Evolutionary conservation across 2,329 filamentous ascomycete species (phyloP).

Genomic region (Calonectria montana): DNA sequence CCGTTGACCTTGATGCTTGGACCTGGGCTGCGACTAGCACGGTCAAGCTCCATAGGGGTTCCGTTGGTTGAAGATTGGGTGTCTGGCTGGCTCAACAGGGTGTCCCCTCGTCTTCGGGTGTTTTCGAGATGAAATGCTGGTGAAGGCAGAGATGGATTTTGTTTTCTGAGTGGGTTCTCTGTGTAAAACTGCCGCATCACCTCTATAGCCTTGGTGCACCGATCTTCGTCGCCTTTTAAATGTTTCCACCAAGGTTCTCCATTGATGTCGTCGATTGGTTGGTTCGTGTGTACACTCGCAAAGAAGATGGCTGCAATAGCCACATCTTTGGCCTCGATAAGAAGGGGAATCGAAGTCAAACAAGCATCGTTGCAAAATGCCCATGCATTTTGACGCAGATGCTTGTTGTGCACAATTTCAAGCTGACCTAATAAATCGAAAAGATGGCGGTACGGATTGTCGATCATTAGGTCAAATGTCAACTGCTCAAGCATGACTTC

Average conservation of each 20-base stretch:
- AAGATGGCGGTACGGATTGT: conserved; percentile 87
- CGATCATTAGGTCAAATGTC: conserved; percentile 93
- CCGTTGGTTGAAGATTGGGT: conserved; percentile 60
- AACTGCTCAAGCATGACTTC: conserved; percentile 91
- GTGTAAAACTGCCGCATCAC: conserved; percentile 77
- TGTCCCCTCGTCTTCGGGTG: conserved; percentile 63
- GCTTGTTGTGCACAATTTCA: conserved; percentile 81
- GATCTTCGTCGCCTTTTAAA: conserved; percentile 76
- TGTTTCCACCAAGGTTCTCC: conserved; percentile 90
- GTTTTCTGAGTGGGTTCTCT: conserved; percentile 72
- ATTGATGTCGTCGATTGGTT: conserved; percentile 80
- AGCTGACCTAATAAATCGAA: conserved; percentile 84
- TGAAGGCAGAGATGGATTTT: conserved; percentile 64
- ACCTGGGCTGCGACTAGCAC: conserved; percentile 63
- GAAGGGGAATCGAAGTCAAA: conserved; percentile 84
- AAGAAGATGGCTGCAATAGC: conserved; percentile 90
- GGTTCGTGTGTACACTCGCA: conserved; percentile 78
- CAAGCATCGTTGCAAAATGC: conserved; percentile 93
- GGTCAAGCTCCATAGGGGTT: conserved; percentile 61
- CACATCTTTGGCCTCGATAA: conserved; percentile 83
- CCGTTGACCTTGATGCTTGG: conserved; percentile 55
- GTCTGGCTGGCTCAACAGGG: conserved; percentile 54
- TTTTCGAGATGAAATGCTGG: conserved; percentile 68
- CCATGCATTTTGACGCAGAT: conserved; percentile 88
- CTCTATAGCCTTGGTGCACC: conserved; percentile 79